Conservation (phyloP, 208 protist species). For the Zelonia costaricensis region DNA sequence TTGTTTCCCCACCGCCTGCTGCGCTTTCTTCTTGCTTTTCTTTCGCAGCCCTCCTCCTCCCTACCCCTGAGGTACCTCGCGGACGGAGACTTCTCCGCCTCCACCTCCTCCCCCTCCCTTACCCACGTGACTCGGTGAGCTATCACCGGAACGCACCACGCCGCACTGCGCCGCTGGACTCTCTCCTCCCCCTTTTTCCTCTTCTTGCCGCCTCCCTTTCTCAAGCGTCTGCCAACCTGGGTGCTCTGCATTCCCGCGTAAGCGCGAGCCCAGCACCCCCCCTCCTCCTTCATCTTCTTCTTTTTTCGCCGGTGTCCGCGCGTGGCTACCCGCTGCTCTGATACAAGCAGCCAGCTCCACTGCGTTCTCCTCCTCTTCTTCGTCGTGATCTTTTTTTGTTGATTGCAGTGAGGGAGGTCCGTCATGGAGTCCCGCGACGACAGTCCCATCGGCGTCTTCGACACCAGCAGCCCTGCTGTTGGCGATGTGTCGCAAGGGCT, state of each 20-base stretch:
- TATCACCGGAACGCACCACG: no score
- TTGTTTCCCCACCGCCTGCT: not conserved
- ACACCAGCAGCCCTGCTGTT: not conserved
- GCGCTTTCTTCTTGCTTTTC: not conserved
- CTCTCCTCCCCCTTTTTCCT: not conserved
- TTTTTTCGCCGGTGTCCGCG: not conserved
- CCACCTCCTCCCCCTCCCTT: no score
- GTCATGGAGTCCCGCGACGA: conserved; percentile 3
- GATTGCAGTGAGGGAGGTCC: not conserved
- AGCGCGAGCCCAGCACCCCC: no score
- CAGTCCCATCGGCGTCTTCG: not conserved
- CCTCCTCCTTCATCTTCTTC: no score
- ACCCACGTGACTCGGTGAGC: no score
- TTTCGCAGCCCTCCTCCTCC: not conserved
- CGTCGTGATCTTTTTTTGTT: not conserved
- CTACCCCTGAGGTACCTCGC: no score
- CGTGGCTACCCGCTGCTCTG: no score
- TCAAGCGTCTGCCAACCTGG: no score
- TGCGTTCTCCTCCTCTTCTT: not conserved
- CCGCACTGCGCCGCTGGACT: no score
- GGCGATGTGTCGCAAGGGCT: not conserved
- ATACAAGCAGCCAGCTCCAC: no score
- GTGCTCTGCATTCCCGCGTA: no score
- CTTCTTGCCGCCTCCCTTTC: not conserved
- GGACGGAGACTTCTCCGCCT: no score